Conservation (phyloP, 75 land plant genomes). For the Azolla pinnata region DNA sequence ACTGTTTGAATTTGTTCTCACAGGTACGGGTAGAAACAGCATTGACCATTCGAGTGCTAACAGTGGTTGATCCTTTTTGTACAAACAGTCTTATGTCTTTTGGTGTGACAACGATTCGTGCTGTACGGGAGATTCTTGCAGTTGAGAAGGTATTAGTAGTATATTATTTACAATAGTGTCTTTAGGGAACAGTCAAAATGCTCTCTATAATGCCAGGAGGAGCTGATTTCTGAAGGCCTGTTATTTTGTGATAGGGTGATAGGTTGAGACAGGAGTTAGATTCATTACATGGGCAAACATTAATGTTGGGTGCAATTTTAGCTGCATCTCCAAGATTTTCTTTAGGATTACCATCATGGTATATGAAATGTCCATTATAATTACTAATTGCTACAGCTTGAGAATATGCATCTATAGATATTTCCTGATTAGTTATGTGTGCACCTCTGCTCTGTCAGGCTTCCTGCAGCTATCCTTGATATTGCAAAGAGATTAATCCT, state of each 20-base stretch:
- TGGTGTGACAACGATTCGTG: slow-evolving; percentile 79
- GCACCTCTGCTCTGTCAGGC: slow-evolving; percentile 35
- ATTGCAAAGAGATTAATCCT: slow-evolving; percentile 67
- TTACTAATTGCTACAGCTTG: too few relatives aligned
- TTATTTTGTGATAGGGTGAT: slow-evolving; percentile 53
- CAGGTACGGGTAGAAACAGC: slow-evolving; percentile 98
- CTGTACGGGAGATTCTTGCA: slow-evolving; percentile 67
- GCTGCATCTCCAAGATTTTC: slow-evolving; percentile 61
- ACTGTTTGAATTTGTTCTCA: background rate
- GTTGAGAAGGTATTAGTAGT: slow-evolving; percentile 76
- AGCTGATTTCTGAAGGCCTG: too few relatives aligned
- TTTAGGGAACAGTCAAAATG: too few relatives aligned
- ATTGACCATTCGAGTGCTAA: slow-evolving; percentile 68
- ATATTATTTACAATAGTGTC: too few relatives aligned
- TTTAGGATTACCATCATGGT: slow-evolving; percentile 91
- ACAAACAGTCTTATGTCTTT: slow-evolving; percentile 81
- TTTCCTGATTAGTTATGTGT: too few relatives aligned
- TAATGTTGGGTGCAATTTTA: slow-evolving; percentile 71
- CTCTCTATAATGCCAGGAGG: too few relatives aligned
- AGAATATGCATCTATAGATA: too few relatives aligned
- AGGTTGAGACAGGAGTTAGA: slow-evolving; percentile 59
- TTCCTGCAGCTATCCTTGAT: slow-evolving; percentile 71
- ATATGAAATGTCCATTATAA: too few relatives aligned
- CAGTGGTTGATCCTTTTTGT: slow-evolving; percentile 91
- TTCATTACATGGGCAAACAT: slow-evolving; percentile 91